Base-by-base conservation (phyloP, 169 alveolate genomes). In the Plasmodium adleri region DNA sequence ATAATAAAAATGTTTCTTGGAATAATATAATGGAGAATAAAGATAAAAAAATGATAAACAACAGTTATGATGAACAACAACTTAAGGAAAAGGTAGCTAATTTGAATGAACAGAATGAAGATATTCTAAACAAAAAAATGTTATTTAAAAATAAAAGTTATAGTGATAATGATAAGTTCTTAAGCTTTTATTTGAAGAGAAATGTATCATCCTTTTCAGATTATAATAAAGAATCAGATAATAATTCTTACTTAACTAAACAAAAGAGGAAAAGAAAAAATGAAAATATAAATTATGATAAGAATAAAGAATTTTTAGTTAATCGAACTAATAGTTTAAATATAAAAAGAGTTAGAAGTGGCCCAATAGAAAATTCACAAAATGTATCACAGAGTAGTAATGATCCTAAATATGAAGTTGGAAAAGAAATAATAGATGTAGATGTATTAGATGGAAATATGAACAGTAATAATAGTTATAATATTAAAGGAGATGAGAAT, bases 281-380 rank as follows among this genome's bases (percentile, higher is more conserved):
- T 39, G 47, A 39, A 39, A 39, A 39, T 39, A 39, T 39, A 39
- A 78, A 26, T 66, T 68, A 32, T 17, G 17, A 20, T 26, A 78
- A 64, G 24, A 28, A 66, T n/a, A 78, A 64, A 52, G 66, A 78
- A 59, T 78, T 78, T 64, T 52, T 59, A n/a, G 45, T 78, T 45
- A 78, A 32, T 59, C 28, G 89, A 49, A 64, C 78, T n/a, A 78
- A 78, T 6, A 78, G 89, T 64, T 54, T 78, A 60, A 78, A 66
- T 47, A 49, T 78, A 17, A 52, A 66, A 64, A 28, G 64, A 26
- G 62, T 47, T 17, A 26, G 26, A 66, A 17, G 49, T 12, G 89
- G 45, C 12, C 26, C 26, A 20, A 4, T 12, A 63, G 15, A 17
- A 0, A 67, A 59, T 17, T 22, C 20, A 2, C 45, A 58, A 13